Evolutionary conservation across 305 asterid species (phyloP).

Genomic region (Fraxinus dipetala): DNA sequence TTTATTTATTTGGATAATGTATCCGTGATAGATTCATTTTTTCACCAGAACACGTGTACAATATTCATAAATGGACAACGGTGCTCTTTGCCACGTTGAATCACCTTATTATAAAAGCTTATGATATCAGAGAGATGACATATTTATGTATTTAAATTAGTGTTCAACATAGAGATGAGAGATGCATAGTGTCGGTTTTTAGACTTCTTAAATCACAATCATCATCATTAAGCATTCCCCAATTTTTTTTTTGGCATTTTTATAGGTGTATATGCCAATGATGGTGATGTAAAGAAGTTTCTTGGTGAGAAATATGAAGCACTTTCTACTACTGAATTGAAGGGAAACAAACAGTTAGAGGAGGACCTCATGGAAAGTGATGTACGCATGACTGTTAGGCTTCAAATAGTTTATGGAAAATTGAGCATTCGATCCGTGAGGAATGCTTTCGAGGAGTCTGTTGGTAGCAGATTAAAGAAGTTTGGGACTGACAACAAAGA

Average conservation of each 20-base stretch:
- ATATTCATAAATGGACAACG: not conserved
- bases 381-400: conserved; percentile 72
- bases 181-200: not conserved
- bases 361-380: conserved; percentile 72
- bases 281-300: conserved; percentile 46
- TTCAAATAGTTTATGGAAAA: conserved; percentile 82
- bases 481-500: conserved; percentile 63
- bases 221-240: not conserved
- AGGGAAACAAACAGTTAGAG: conserved; percentile 37
- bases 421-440: conserved; percentile 69
- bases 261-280: conserved; percentile 86
- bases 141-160: not conserved
- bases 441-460: conserved; percentile 78
- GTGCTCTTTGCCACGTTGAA: not conserved
- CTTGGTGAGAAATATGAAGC: conserved; percentile 53
- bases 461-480: conserved; percentile 63
- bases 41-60: not conserved
- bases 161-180: not conserved
- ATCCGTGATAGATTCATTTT: not conserved
- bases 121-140: not conserved
- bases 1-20: not conserved
- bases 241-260: not conserved
- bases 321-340: conserved; percentile 36
- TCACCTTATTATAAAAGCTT: not conserved
- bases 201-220: not conserved